Evolutionary conservation across 129 eudicot genomes (phyloP), one percentile per base, ranked within the genome.

Genomic region (Flaveria ramosissima): DNA sequence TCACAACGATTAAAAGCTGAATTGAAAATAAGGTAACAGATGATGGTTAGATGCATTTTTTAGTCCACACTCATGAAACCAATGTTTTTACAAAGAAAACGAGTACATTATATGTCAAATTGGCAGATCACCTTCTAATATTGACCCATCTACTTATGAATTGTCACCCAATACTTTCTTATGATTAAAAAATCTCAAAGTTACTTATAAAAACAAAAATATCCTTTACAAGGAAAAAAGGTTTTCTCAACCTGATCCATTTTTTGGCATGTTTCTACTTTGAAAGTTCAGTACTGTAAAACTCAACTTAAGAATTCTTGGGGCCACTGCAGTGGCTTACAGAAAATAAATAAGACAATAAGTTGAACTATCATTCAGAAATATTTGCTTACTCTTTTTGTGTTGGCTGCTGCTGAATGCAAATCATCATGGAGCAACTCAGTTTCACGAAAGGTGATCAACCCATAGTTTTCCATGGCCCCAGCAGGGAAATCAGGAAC

Each of bases 381-480:
- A 20, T 47, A 27, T 24, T 68, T 62, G 12, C 82, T 39, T 88
- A 84, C 92, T 73, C 85, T 66, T 75, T 84, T 84, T 62, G 84
- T 85, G 85, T 83, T 85, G n/a, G 85, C 83, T 59, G 89, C 84
- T 52, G 89, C 77, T 74, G 92, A 85, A 67, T 80, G 82, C 72
- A 81, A 76, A 13, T 76, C 82, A 77, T 88, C 92, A 63, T 82
- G 86, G 23, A 88, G 84, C 26, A 88, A 48, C 66, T 77, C 87
- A 9, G 82, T 60, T 74, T 87, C 89, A 47, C 85, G 75, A 80
- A 67, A 87, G 0, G 66, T 74, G 71, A 87, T 82, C 78, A 87
- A 61, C 30, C 89, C 92, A 65, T 82, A 85, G 59, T 87, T 87
- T 68, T 87, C 89, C 92, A 87, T 87, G 48, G 87, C 92, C 79